phyloP scores from a whole-genome alignment of 768 basidiomycete genomes.

The Postia placenta region DNA sequence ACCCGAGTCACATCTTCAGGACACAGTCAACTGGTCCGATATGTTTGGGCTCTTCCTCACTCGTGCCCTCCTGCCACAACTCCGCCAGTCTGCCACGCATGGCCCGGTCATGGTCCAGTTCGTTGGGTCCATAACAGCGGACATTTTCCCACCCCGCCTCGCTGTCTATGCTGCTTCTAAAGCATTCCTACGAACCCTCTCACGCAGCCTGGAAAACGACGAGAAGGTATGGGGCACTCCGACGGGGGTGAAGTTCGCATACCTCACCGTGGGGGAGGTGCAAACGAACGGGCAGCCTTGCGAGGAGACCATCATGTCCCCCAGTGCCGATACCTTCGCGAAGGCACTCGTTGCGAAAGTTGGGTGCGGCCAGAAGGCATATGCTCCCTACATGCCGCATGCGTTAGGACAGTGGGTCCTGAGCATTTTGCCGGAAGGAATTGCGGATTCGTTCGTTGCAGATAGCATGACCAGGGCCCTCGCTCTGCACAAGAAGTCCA shows the following conservation, averaged over 20 bases:
- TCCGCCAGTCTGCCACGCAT: constrained; percentile 15
- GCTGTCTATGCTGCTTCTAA: constrained; percentile 18
- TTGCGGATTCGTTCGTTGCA: constrained; percentile 4
- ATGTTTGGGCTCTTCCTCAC: background rate
- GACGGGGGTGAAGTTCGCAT: constrained; percentile 16
- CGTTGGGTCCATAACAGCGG: constrained; percentile 17
- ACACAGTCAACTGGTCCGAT: background rate
- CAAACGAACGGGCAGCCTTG: constrained; percentile 7
- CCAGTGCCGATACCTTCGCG: constrained; percentile 14
- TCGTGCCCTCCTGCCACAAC: constrained; percentile 20
- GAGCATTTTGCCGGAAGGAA: constrained; percentile 3
- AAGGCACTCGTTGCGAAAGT: constrained; percentile 8
- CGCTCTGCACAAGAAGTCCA: no score
- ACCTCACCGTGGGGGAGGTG: constrained; percentile 19
- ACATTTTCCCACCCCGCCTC: constrained; percentile 15
- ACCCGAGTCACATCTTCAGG: background rate
- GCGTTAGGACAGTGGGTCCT: constrained; percentile 5
- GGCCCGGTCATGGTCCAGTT: constrained; percentile 20
- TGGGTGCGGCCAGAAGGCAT: constrained; percentile 15
- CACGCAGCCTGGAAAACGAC: constrained; percentile 16
- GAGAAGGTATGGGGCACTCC: constrained; percentile 14
- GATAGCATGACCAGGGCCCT: no score
- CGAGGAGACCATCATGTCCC: constrained; percentile 6
- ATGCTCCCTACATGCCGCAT: constrained; percentile 16
- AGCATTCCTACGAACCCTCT: constrained; percentile 17